Base-by-base conservation (phyloP, 2,329 filamentous ascomycete genomes). In the Pseudogymnoascus verrucosus region DNA sequence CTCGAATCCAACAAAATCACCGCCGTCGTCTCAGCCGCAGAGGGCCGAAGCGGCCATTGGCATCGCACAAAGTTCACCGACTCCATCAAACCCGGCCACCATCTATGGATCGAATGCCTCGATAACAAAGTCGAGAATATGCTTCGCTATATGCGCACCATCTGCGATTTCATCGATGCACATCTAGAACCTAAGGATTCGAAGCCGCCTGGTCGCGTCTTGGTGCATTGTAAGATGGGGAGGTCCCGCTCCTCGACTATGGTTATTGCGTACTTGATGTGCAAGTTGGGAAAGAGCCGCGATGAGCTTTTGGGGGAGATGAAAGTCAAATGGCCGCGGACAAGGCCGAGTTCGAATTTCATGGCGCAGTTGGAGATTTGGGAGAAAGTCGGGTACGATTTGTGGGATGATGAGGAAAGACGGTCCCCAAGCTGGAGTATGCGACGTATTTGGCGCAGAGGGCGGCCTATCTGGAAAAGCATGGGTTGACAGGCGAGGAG, bases 291-390 rank as follows among this genome's bases (percentile, higher is more conserved):
- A 19, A 47, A 65, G 44, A 47, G 51, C 10, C 51, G 68, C 1
- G 64, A 68, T 39, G 54, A 61, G 6, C 65, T 66, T 23, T 60
- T 74, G 31, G 62, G 62, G 1, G 61, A 66, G 10, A 66, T 74
- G 19, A 64, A 67, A 59, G 57, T 42, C 40, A 68, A 66, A 37
- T 67, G 71, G 21, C 39, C 39, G 8, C 64, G 63, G 28, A 66
- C 73, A 16, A 68, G 67, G 47, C 73, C 72, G 6, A 72, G 68
- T 31, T 60, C 62, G 14, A 74, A 70, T 62, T 75, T 75, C 64
- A 65, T 71, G 37, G 71, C 70, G 47, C 74, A 75, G 65, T 68
- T 75, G 26, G 64, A 63, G 16, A 68, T 75, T 16, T 75, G 72
- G 74, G 70, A 69, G 47, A 69, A 69, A 12, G 68, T 72, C 4